These are phyloP conservation scores for Rhodotorula sp. DNA, from an alignment of 1,284 basidiomycete species.

Conservation along the genomic window DNA sequence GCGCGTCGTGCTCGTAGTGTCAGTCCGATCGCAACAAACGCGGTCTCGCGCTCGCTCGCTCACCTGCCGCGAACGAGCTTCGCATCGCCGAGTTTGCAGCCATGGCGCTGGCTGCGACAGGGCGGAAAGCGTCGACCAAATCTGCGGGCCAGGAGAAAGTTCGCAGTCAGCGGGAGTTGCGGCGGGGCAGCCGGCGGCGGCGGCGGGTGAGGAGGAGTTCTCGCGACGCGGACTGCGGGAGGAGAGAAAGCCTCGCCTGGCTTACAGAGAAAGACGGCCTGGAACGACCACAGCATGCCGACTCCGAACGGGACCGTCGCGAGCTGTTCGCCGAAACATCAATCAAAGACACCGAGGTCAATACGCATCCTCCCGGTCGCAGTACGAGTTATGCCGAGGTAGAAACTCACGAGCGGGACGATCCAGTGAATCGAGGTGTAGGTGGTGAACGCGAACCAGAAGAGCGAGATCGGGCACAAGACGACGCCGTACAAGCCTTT, in stretches of 20 bases:
- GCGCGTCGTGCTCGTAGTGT: background rate
- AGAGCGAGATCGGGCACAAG: conserved; percentile 65
- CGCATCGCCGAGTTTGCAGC: conserved; percentile 68
- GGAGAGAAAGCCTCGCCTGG: background rate
- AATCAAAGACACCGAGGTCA: background rate
- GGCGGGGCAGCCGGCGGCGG: no score
- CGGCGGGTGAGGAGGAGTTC: no score
- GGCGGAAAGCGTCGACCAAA: conserved; percentile 51
- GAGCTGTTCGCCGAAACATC: background rate
- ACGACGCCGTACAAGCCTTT: conserved; percentile 68
- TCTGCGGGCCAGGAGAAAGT: conserved; percentile 23
- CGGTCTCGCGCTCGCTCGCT: background rate
- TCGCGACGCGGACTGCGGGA: background rate
- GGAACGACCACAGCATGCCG: conserved; percentile 61
- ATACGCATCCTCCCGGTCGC: background rate
- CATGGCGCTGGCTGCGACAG: conserved; percentile 73
- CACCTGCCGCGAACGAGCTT: conserved; percentile 63
- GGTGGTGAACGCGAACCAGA: conserved; percentile 70
- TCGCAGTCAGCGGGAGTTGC: no score
- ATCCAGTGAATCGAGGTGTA: conserved; percentile 67
- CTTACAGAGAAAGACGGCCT: conserved; percentile 61
- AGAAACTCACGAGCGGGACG: conserved; percentile 26
- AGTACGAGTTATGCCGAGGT: background rate
- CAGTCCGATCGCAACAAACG: no score
- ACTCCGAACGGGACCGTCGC: conserved; percentile 61